Base-by-base conservation (phyloP, 768 basidiomycete genomes). In the Kwoniella shandongensis region DNA sequence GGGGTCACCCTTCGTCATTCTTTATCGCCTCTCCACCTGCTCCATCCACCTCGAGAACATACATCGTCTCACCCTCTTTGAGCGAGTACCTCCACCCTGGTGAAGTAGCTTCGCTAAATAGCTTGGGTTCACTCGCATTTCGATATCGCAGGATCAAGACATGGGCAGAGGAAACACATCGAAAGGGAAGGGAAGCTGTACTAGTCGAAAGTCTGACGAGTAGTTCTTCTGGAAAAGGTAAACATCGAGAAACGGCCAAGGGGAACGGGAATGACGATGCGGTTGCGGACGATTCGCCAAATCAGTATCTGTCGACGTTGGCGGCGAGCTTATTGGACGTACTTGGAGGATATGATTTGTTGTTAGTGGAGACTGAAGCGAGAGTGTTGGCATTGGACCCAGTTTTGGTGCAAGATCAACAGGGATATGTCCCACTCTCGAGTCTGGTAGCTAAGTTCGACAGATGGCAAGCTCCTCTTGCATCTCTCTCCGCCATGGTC, bases 401-500 rank as follows among this genome's bases (percentile, higher is more conserved):
- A 13, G 81, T 79, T 49, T 81, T 91, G 26, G 45, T 63, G 18
- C 57, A 63, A 54, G 51, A 63, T 54, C 85, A 85, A 8, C 86
- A 54, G 41, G 64, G 87, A 3, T 91, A 88, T 70, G 90, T 96
- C 4, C 91, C 91, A 3, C 79, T 96, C 29, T 88, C 91, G 0
- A 86, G 86, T 5, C 78, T 96, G 58, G 84, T 88, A 51, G 88
- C 92, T 11, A 84, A 82, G 17, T 92, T 94, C 74, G 83, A 88
- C 6, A 84, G 84, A 75, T 96, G 92, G 92, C 88, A 91, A 65
- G 86, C 88, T 7, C 90, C 90, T 13, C 79, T 96, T 45, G 84
- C 84, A 32, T 83, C 88, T 4, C 81, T 96, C 26, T 80, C 82
- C 45, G 78, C 82, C 7, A 77, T 93, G 42, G 79, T 89, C 53